These are phyloP conservation scores for Miamiensis avidus DNA, from an alignment of 169 alveolate genomes.

Conservation along the genomic window DNA sequence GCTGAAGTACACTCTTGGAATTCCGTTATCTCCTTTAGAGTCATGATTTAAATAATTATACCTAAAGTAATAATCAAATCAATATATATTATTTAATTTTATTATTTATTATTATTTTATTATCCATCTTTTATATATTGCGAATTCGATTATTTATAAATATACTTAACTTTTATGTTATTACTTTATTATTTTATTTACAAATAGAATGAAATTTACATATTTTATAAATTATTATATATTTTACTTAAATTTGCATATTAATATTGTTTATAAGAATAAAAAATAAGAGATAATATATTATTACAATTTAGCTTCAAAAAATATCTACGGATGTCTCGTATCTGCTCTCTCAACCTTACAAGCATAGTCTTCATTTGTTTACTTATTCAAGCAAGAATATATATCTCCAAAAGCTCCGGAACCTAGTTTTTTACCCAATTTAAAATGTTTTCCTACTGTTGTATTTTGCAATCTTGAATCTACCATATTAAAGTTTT, in stretches of 20 bases:
- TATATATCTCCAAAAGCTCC: constrained; percentile 88
- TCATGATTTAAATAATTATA: background rate
- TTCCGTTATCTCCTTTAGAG: constrained; percentile 18
- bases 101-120: too few relatives aligned
- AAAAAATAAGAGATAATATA: too few relatives aligned
- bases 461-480: constrained; percentile 22
- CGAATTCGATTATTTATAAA: too few relatives aligned
- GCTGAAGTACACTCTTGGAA: constrained; percentile 39
- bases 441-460: constrained; percentile 68
- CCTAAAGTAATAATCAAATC: background rate
- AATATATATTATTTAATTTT: too few relatives aligned
- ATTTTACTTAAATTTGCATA: too few relatives aligned
- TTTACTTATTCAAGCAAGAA: constrained; percentile 53
- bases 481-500: background rate
- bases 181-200: too few relatives aligned
- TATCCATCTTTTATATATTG: background rate
- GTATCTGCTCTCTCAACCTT: constrained; percentile 54
- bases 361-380: constrained; percentile 54
- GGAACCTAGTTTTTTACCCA: constrained; percentile 77
- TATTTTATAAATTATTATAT: too few relatives aligned
- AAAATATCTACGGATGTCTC: constrained; percentile 52
- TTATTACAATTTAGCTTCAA: constrained; percentile 37
- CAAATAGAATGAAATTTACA: too few relatives aligned
- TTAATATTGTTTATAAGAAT: too few relatives aligned
- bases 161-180: too few relatives aligned